These are phyloP conservation scores for Fraxinus velutina DNA, from an alignment of 305 asterid species.

Conservation along the genomic window DNA sequence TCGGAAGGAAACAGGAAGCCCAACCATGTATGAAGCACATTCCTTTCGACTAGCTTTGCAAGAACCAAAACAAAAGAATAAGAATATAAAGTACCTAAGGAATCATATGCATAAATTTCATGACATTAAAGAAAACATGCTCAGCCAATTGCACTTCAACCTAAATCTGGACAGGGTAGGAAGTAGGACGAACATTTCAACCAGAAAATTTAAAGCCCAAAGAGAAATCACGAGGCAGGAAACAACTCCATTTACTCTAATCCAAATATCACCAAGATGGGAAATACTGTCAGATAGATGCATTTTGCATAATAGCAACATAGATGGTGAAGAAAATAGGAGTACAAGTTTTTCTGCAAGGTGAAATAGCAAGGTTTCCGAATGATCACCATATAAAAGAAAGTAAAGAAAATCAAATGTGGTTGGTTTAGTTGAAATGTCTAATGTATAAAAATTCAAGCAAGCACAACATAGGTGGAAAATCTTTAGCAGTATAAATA, in stretches of 20 bases:
- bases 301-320: neutral
- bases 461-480: constrained; percentile 12
- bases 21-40: constrained; percentile 96
- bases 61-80: constrained; percentile 48
- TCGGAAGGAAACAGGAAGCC: constrained; percentile 94
- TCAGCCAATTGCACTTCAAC: neutral
- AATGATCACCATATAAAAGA: neutral
- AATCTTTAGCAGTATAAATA: constrained; percentile 17
- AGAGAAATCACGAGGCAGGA: neutral
- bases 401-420: neutral
- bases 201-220: neutral
- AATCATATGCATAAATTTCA: neutral
- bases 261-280: neutral
- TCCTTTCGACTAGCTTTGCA: constrained; percentile 99
- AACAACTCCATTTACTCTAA: neutral
- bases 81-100: constrained; percentile 24
- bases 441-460: neutral
- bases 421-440: neutral
- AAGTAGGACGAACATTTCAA: neutral
- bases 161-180: neutral
- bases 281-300: neutral
- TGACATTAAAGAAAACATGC: neutral
- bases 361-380: neutral
- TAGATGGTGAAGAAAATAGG: neutral
- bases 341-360: neutral